Base-by-base conservation (phyloP, 139 green algal species). In the Chlorella sorokiniana region DNA sequence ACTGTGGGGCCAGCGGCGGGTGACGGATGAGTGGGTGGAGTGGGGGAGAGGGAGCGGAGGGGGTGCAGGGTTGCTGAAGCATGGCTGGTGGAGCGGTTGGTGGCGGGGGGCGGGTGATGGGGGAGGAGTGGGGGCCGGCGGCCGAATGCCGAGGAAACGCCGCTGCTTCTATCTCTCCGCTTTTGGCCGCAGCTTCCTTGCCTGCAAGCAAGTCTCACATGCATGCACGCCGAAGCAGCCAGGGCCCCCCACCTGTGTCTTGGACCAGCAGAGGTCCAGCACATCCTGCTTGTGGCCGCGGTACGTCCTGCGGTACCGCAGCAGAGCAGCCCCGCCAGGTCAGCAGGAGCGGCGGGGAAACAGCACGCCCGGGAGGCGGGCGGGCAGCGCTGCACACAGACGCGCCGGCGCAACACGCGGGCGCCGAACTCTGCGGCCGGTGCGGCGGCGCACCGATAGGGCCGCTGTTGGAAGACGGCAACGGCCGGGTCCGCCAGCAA, bases 251-350 rank as follows among this genome's bases (percentile, higher is more conserved):
- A 62, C 78, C 73, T 88, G 84, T 0, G 89, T 86, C 1, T 71
- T 69, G 9, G 81, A 95, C 95, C 95, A 98, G 71, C 84, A 90
- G 23, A 98, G 35, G 83, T 98, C 95, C 79, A 98, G 86, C 9
- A 98, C 89, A 78, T 98, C 95, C 71, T 83, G 71, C 83, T 84
- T 86, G 76, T 93, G 89, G 6, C 87, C 89, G 25, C 42, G 18
- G 69, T 89, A 93, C 25, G 71, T 52, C 56, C 85, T 82, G 52
- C 79, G 42, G 20, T 18, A 42, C 4, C 38, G n/a, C n/a, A n/a
- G n/a, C n/a, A n/a, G n/a, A n/a, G n/a, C n/a, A n/a, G n/a, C n/a
- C n/a, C n/a, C n/a, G n/a, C n/a, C n/a, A n/a, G n/a, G n/a, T n/a
- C n/a, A n/a, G n/a, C n/a, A n/a, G n/a, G n/a, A n/a, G n/a, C n/a